Conservation (phyloP, 2,329 filamentous ascomycete species). For the Verruconis gallopava region DNA sequence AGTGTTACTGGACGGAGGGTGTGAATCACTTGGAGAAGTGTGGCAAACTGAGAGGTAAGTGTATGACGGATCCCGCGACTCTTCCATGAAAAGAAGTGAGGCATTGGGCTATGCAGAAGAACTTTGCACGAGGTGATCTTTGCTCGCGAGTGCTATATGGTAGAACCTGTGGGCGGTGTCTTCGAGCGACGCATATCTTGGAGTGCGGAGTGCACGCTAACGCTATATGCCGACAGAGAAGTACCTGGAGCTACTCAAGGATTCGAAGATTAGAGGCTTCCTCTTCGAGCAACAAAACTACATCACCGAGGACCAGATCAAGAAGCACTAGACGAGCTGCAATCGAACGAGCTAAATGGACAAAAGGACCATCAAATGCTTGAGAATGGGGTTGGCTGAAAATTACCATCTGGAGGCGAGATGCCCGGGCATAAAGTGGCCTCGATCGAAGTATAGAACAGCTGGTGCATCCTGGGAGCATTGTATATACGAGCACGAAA, state of each 20-base stretch:
- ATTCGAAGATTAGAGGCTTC: constrained; percentile 66
- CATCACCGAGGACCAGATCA: constrained; percentile 33
- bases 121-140: too few relatives aligned
- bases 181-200: not conserved
- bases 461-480: too few relatives aligned
- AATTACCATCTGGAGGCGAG: too few relatives aligned
- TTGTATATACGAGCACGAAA: too few relatives aligned
- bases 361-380: not conserved
- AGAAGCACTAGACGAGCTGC: not conserved
- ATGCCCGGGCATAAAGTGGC: too few relatives aligned
- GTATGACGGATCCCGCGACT: not conserved
- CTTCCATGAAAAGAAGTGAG: too few relatives aligned
- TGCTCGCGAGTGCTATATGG: too few relatives aligned
- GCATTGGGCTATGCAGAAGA: too few relatives aligned
- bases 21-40: constrained; percentile 86
- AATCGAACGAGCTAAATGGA: not conserved
- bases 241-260: constrained; percentile 65
- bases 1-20: constrained; percentile 74
- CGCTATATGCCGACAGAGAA: constrained; percentile 43
- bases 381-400: too few relatives aligned
- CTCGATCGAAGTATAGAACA: too few relatives aligned
- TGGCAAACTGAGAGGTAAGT: constrained; percentile 65
- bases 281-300: constrained; percentile 72
- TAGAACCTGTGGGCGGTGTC: too few relatives aligned
- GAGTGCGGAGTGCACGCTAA: constrained; percentile 2